Base-by-base conservation (phyloP, 805 yeast genomes). In the Pichia ethanolica region DNA sequence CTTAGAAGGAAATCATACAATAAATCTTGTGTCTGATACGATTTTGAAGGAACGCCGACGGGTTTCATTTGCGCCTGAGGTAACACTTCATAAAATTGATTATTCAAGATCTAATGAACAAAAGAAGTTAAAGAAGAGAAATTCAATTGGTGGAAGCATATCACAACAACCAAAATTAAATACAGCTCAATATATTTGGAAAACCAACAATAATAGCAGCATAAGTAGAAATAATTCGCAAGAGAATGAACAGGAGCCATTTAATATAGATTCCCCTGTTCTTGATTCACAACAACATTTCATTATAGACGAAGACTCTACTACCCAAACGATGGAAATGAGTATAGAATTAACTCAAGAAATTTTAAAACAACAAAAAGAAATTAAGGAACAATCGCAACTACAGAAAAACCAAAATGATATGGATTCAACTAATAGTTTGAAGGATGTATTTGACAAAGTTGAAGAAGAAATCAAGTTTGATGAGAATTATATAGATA, bases 1-100 rank as follows among this genome's bases (percentile, higher is more conserved):
- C 11, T 48, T 56, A 5, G 63, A 61, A 32, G 59, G 55, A 30
- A 66, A 69, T 48, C 61, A 67, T 38, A 72, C 75, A 3, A 62
- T 70, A 12, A 71, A 72, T 1, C 56, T 70, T 7, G 60, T 71
- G 57, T 70, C 68, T 36, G 53, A 61, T 46, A 51, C 53, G 51
- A 45, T 51, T 49, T 3, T 50, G 27, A 37, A 32, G 8, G 54
- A 63, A 35, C 64, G 66, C 36, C 66, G 91, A 50, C 66, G 91
- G 28, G 91, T 86, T 5, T 81, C 89, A 5, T 86, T 86, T 70
- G 90, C 90, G 0, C 86, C 86, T 1, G 86, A 81, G 56, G 87
- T 82, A 0, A 81, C 85, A 4, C 69, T 82, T 39, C 86, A 82
- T 58, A 77, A 80, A 42, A 55, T 53, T 26, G 52, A 51, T 33